These are phyloP conservation scores for Monosporascus ibericus DNA, from an alignment of 2,329 filamentous ascomycete species.

Conservation along the genomic window DNA sequence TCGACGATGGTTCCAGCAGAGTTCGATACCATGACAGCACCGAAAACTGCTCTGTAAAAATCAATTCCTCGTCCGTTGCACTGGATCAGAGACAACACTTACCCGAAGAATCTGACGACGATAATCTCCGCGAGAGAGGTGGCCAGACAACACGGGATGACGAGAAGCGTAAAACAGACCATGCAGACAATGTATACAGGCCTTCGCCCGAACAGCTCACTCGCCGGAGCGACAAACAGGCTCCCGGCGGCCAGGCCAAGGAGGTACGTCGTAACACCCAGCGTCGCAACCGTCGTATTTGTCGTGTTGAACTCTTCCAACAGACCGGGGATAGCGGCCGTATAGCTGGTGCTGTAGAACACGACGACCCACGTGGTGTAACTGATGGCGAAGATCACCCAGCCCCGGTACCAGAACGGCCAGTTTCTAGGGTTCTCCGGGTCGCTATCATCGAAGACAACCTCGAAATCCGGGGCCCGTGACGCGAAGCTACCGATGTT, in stretches of 20 bases:
- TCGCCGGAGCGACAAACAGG: conserved; percentile 67
- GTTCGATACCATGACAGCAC: conserved; percentile 77
- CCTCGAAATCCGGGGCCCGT: conserved; percentile 58
- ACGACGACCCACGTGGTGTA: conserved; percentile 49
- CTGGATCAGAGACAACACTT: conserved; percentile 16
- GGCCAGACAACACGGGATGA: conserved; percentile 66
- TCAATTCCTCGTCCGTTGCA: conserved; percentile 22
- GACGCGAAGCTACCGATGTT: conserved; percentile 37
- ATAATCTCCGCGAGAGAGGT: conserved; percentile 63
- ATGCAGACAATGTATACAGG: conserved; percentile 66
- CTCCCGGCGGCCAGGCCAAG: conserved; percentile 67
- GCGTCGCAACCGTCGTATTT: conserved; percentile 55
- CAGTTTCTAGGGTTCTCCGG: conserved; percentile 63
- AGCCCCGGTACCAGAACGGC: conserved; percentile 44
- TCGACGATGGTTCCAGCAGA: conserved; percentile 78
- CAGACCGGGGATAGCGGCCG: conserved; percentile 64
- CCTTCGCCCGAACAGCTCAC: conserved; percentile 62
- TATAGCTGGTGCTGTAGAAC: conserved; percentile 74
- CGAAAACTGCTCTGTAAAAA: conserved; percentile 52
- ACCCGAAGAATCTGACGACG: conserved; percentile 68
- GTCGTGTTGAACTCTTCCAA: conserved; percentile 57
- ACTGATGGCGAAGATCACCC: conserved; percentile 38
- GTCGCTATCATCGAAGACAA: conserved; percentile 63
- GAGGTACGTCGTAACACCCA: conserved; percentile 75
- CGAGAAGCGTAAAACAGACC: conserved; percentile 57